Evolutionary conservation across 345 rosid species (phyloP).

Genomic region (Rhodamnia rubescens): DNA sequence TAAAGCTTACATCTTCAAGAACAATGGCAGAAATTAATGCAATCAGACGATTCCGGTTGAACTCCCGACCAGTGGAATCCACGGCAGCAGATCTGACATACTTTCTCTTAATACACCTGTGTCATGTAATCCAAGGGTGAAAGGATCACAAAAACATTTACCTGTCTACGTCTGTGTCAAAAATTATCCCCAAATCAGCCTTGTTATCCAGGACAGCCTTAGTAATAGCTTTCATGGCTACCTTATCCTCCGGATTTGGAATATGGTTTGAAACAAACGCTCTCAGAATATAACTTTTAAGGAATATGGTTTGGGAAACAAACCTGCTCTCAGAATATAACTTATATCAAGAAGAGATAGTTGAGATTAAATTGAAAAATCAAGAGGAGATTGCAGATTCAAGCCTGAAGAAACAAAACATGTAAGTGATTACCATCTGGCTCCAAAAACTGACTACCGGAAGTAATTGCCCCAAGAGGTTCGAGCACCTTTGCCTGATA

Average conservation of each 20-base stretch:
- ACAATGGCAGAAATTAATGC: slow-evolving; percentile 92
- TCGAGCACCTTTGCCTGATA: slow-evolving; percentile 86
- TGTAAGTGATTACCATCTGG: slow-evolving; percentile 62
- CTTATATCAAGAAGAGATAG: neutral
- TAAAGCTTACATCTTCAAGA: slow-evolving; percentile 72
- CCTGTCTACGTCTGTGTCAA: slow-evolving; percentile 99
- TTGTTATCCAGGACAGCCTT: slow-evolving; percentile 82
- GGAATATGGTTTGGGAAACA: slow-evolving; percentile 98
- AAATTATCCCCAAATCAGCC: slow-evolving; percentile 94
- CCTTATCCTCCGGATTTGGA: slow-evolving; percentile 96
- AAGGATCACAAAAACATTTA: slow-evolving; percentile 8
- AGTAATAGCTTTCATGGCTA: slow-evolving; percentile 83
- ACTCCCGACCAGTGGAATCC: slow-evolving; percentile 78
- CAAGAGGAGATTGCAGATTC: neutral
- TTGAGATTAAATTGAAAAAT: neutral
- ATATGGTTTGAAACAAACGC: slow-evolving; percentile 89
- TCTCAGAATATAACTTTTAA: neutral
- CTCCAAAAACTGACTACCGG: slow-evolving; percentile 95
- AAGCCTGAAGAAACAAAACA: neutral
- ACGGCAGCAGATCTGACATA: slow-evolving; percentile 91
- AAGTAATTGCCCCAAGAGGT: slow-evolving; percentile 85
- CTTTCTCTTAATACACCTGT: neutral
- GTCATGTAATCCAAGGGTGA: neutral
- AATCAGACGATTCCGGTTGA: slow-evolving; percentile 88
- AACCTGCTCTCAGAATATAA: slow-evolving; percentile 18